Percentiles rank a stretch among this genome's conserved stretches.
Conservation (phyloP, 139 green algal genomes). For the Prasinococcaceae sp. region DNA sequence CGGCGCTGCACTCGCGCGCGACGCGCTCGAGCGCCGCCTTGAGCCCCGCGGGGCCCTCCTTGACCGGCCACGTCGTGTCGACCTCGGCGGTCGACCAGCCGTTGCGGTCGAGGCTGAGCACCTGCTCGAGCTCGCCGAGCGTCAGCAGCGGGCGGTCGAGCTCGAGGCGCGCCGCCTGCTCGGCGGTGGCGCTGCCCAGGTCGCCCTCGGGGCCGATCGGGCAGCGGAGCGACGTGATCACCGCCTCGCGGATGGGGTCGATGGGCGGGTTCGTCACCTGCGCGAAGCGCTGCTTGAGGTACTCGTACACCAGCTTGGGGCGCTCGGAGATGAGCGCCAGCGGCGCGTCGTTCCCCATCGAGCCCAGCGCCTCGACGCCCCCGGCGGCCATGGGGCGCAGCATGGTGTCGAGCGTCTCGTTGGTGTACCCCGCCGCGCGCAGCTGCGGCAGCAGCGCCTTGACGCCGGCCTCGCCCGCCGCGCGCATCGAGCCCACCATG, state of each 20-base stretch:
- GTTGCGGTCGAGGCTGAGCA: constrained; percentile 23
- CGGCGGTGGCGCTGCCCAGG: constrained; percentile 31
- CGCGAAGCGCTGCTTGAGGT: constrained; percentile 97
- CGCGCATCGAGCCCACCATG: neutral
- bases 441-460: constrained; percentile 17
- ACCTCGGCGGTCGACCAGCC: constrained; percentile 42
- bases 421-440: constrained; percentile 64
- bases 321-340: constrained; percentile 63
- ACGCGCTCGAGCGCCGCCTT: constrained; percentile 53
- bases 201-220: constrained; percentile 86
- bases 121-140: constrained; percentile 53
- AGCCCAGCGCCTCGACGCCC: constrained; percentile 72
- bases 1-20: constrained; percentile 45
- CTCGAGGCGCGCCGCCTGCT: constrained; percentile 59
- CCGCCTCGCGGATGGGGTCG: constrained; percentile 83
- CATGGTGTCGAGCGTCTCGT: constrained; percentile 51
- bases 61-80: constrained; percentile 65
- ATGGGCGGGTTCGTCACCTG: constrained; percentile 94
- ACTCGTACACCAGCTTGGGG: constrained; percentile 73
- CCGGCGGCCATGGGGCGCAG: neutral
- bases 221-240: constrained; percentile 78
- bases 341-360: constrained; percentile 89
- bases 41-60: constrained; percentile 54
- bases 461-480: neutral
- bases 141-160: constrained; percentile 64